These are phyloP conservation scores for Dryas octopetala DNA, from an alignment of 306 rosid species.

Conservation along the genomic window DNA sequence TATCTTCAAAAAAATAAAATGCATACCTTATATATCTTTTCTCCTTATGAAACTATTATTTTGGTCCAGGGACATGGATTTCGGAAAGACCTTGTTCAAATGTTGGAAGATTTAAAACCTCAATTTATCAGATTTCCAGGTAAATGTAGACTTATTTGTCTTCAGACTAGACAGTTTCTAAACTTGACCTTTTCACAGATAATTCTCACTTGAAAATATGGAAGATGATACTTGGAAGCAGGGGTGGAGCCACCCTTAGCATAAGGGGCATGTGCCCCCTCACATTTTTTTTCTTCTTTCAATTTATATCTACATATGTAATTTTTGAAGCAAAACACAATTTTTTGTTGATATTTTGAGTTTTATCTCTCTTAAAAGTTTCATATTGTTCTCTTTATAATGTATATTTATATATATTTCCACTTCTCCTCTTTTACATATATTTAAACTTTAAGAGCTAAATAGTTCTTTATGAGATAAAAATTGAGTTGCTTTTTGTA, in stretches of 20 bases:
- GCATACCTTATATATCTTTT: neutral
- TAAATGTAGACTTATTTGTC: conserved; percentile 28
- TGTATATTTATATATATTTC: too few species aligned
- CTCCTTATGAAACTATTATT: conserved; percentile 26
- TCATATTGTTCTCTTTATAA: too few species aligned
- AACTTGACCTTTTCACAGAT: neutral
- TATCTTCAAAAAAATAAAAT: neutral
- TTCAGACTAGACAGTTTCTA: neutral
- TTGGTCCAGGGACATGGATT: conserved; percentile 79
- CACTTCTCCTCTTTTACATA: too few species aligned
- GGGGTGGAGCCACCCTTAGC: neutral
- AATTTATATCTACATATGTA: too few species aligned
- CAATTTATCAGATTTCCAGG: conserved; percentile 90
- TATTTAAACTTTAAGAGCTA: too few species aligned
- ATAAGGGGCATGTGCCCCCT: too few species aligned
- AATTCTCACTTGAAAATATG: neutral
- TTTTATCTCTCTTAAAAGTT: too few species aligned
- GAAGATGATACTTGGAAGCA: neutral
- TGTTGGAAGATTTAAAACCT: conserved; percentile 63
- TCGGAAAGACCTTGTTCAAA: conserved; percentile 65
- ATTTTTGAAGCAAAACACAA: too few species aligned
- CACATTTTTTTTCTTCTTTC: too few species aligned
- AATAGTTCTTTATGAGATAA: too few species aligned
- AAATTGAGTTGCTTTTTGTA: too few species aligned
- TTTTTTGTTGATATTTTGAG: too few species aligned